Evolutionary conservation across 2,329 filamentous ascomycete species (phyloP).

Genomic region (Aspergillus pseudoviridinutans): DNA sequence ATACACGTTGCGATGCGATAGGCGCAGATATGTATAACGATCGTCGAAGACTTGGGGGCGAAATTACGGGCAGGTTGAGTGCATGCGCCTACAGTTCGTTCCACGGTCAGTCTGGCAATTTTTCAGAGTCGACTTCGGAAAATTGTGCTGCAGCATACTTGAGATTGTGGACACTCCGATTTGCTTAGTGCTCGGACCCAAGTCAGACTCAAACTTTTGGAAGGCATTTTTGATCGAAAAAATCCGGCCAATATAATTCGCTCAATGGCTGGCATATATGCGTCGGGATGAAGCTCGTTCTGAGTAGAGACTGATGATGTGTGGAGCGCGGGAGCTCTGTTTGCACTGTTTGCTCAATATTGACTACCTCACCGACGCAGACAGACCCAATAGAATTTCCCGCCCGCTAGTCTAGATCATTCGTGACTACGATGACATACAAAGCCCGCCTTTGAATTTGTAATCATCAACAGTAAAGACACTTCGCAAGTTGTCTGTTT

Average conservation of each 20-base stretch:
- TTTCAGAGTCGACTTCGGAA: background rate
- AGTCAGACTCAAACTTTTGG: conserved; percentile 15
- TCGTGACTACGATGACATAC: background rate
- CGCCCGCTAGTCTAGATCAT: background rate
- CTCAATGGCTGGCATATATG: background rate
- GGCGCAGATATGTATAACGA: background rate
- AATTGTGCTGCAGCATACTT: conserved; percentile 10
- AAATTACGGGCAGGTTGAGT: conserved; percentile 7
- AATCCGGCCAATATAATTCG: background rate
- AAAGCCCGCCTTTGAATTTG: background rate
- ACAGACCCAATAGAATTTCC: background rate
- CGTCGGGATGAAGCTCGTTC: background rate
- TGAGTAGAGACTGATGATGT: conserved; percentile 1
- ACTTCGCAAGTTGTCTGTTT: background rate
- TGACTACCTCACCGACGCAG: background rate
- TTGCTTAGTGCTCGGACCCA: conserved; percentile 17
- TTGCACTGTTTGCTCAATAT: conserved; percentile 28
- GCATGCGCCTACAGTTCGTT: conserved; percentile 11
- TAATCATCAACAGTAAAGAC: background rate
- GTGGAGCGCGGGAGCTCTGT: conserved; percentile 12
- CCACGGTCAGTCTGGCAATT: conserved; percentile 1
- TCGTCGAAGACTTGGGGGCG: background rate
- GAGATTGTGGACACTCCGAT: conserved; percentile 12
- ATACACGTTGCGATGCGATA: background rate
- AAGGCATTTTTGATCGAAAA: conserved; percentile 17